A percentile compares a stretch with the other conserved stretches of the same genome.
phyloP scores from a whole-genome alignment of 2,329 filamentous ascomycete species.

The Aspergillus ibericus region DNA sequence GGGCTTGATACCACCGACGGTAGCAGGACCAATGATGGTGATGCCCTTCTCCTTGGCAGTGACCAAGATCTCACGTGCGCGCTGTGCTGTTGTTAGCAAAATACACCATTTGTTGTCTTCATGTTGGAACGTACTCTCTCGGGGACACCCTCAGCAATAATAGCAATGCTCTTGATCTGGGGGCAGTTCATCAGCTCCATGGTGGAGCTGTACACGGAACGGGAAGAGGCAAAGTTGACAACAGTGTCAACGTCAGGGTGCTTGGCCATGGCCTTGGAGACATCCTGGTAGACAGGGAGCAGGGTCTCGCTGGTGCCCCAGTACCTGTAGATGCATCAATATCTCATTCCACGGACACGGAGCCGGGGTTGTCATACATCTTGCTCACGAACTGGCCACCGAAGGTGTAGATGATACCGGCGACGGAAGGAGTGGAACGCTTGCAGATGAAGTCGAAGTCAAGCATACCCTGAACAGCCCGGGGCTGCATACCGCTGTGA shows the following conservation, averaged over 20 bases:
- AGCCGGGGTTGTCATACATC: conserved; percentile 61
- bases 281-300: conserved; percentile 94
- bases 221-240: conserved; percentile 99
- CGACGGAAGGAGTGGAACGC: conserved; percentile 91
- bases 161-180: conserved; percentile 98
- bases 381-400: conserved; percentile 99
- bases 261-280: conserved; percentile 90
- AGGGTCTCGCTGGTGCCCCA: conserved; percentile 99
- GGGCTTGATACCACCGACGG: conserved; percentile 98
- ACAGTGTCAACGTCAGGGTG: conserved; percentile 96
- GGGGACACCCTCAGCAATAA: conserved; percentile 98
- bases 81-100: conserved; percentile 52
- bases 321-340: conserved; percentile 58
- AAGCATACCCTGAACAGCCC: conserved; percentile 88
- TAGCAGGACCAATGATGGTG: conserved; percentile 97
- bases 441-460: conserved; percentile 99
- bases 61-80: conserved; percentile 96
- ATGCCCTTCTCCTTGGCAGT: conserved; percentile 97
- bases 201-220: conserved; percentile 97
- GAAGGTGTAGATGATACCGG: conserved; percentile 99
- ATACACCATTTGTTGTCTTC: not conserved
- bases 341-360: not conserved
- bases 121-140: conserved; percentile 68
- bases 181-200: conserved; percentile 97
- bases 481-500: conserved; percentile 82